phyloP scores from a whole-genome alignment of 2,329 filamentous ascomycete genomes.

The Ilyonectria robusta region DNA sequence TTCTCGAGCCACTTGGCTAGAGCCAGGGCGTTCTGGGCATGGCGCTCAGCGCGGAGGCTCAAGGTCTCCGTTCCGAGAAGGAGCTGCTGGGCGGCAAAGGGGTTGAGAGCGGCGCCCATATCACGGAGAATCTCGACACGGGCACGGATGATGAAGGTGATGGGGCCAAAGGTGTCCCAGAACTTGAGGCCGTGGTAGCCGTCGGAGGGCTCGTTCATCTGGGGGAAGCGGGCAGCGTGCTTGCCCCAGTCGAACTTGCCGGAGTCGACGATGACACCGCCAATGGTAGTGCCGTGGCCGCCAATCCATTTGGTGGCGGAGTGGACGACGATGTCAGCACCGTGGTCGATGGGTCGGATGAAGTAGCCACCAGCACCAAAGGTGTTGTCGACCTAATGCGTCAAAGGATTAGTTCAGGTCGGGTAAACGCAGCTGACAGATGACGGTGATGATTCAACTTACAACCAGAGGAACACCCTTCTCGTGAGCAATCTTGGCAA shows the following conservation, averaged over 20 bases:
- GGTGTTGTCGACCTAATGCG: constrained; percentile 85
- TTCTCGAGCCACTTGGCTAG: constrained; percentile 87
- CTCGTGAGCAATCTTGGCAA: constrained; percentile 82
- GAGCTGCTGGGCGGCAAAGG: constrained; percentile 93
- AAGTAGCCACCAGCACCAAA: constrained; percentile 96
- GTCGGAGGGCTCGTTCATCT: constrained; percentile 89
- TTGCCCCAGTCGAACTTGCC: constrained; percentile 96
- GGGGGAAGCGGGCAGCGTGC: constrained; percentile 87
- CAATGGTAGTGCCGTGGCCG: constrained; percentile 93
- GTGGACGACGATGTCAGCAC: constrained; percentile 94
- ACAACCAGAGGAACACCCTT: constrained; percentile 77
- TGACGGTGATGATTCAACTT: constrained; percentile 42
- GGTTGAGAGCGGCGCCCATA: constrained; percentile 85
- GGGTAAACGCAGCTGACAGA: neutral
- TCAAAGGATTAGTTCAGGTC: neutral
- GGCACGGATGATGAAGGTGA: constrained; percentile 86
- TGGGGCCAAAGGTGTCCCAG: constrained; percentile 89
- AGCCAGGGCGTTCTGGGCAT: constrained; percentile 85
- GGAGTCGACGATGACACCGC: constrained; percentile 86
- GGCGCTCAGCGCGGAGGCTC: constrained; percentile 86
- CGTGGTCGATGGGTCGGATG: constrained; percentile 87
- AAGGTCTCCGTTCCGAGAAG: constrained; percentile 92
- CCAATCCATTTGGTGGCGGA: constrained; percentile 98
- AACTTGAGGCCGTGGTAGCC: constrained; percentile 96
- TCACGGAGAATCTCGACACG: constrained; percentile 94